phyloP scores from a whole-genome alignment of 495 filamentous ascomycete genomes.

The Penicillium cataractarum region DNA sequence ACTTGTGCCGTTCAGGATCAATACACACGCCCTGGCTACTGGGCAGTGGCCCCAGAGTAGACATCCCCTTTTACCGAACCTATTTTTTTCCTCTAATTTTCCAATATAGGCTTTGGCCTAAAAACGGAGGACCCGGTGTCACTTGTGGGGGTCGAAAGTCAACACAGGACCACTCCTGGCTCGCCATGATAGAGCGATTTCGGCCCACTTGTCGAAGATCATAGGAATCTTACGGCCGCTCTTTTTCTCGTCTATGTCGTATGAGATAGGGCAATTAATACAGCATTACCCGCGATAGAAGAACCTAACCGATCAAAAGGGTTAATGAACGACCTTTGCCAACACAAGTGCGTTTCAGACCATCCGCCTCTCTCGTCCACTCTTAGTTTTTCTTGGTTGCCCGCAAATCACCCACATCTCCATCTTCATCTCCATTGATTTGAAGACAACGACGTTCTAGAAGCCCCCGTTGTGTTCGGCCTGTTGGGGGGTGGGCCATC shows the following conservation, averaged over 20 bases:
- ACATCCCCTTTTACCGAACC: slow-evolving; percentile 18
- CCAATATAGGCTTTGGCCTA: slow-evolving; percentile 21
- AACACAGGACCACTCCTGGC: slow-evolving; percentile 10
- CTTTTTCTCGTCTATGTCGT: slow-evolving; percentile 11
- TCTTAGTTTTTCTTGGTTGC: slow-evolving; percentile 3
- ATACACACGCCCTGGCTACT: slow-evolving; percentile 28
- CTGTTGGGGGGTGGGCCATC: slow-evolving; percentile 13
- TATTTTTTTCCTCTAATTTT: neutral
- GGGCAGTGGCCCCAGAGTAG: slow-evolving; percentile 26
- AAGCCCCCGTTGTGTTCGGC: slow-evolving; percentile 12
- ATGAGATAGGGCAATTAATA: slow-evolving; percentile 26
- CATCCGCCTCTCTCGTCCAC: slow-evolving; percentile 7
- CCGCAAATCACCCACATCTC: slow-evolving; percentile 1
- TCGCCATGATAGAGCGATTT: slow-evolving; percentile 10
- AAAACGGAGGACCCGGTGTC: slow-evolving; percentile 24
- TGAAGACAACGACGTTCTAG: slow-evolving; percentile 17
- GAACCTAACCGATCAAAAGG: slow-evolving; percentile 11
- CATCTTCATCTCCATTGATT: slow-evolving; percentile 12
- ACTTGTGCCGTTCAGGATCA: slow-evolving; percentile 25
- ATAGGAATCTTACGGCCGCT: slow-evolving; percentile 19
- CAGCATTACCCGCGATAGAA: slow-evolving; percentile 5
- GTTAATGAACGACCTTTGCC: slow-evolving; percentile 9
- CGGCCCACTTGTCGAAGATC: slow-evolving; percentile 28
- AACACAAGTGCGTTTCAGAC: slow-evolving; percentile 22
- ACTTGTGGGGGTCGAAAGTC: slow-evolving; percentile 22